Evolutionary conservation across 805 yeast species (phyloP), one percentile per base, ranked within the genome.

Genomic region (Wickerhamomyces ciferrii): DNA sequence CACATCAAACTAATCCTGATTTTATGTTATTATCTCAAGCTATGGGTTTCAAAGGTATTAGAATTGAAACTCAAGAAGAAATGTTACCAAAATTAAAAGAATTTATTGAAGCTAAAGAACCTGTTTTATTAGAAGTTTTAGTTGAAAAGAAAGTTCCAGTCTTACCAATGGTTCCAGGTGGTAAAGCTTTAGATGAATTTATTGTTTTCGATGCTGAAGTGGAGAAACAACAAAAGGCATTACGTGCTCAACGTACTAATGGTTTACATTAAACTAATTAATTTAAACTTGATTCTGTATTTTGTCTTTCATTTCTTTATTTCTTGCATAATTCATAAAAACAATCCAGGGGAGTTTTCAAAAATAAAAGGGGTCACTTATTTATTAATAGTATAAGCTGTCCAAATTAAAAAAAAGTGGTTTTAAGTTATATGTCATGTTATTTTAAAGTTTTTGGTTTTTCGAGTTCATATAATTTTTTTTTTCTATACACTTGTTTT

Each of bases 131-230:
- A 61, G 99, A 94, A 74, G 98, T 90, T 39, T 60, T 83, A 43
- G 94, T 90, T 29, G 98, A 91, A 71, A 81, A 81, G 76, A 74
- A 78, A 62, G 96, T 92, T 42, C 97, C 97, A 44, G 98, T 94
- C 50, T 78, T 94, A 65, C 99, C 99, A 47, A 90, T 94, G 96
- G 98, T 94, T 45, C 96, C 99, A 45, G 96, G 83, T 50, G 99
- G 98, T 58, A 88, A 87, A 67, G 96, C 87, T 53, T 76, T 94
- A 60, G 92, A 94, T 62, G 98, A 94, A 68, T 91, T 92, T 65
- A 86, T 94, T 55, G 76, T 77, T 41, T 94, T 84, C 68, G 97
- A 92, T 65, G 83, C 89, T 40, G 86, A 79, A 56, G 84, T 82
- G 46, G 96, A 89, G 72, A 73, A 70, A 60, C 79, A 83, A 67